Percentiles rank a stretch among this genome's conserved stretches.
Conservation (phyloP, 768 basidiomycete genomes). For the Ephemerocybe angulata region DNA sequence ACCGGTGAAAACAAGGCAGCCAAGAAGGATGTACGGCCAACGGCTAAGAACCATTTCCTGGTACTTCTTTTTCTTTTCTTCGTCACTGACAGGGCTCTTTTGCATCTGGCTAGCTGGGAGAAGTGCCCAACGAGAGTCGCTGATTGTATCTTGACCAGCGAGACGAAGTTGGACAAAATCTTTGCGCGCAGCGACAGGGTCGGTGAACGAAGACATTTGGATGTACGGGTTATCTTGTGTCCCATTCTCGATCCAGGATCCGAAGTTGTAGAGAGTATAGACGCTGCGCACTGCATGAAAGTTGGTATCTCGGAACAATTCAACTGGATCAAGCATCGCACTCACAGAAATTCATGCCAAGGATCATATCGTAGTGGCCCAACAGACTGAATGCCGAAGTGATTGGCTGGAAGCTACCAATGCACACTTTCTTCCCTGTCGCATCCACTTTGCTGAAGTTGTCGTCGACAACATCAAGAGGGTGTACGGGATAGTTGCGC, state of each 20-base stretch:
- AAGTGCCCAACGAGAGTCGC: constrained; percentile 51
- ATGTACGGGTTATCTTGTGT: constrained; percentile 57
- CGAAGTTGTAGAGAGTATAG: constrained; percentile 71
- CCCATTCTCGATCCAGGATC: constrained; percentile 55
- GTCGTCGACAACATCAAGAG: constrained; percentile 62
- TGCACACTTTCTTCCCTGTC: constrained; percentile 33
- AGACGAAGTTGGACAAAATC: constrained; percentile 67
- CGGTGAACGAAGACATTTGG: constrained; percentile 62
- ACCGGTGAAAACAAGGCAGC: constrained; percentile 50
- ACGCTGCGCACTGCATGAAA: constrained; percentile 62
- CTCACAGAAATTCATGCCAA: constrained; percentile 79
- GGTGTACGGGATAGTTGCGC: constrained; percentile 64
- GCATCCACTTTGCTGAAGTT: constrained; percentile 50
- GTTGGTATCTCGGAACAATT: constrained; percentile 11
- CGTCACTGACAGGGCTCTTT: constrained; percentile 58
- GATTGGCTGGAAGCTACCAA: constrained; percentile 79
- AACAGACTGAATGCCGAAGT: constrained; percentile 74
- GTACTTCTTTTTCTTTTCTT: constrained; percentile 64
- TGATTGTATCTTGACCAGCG: constrained; percentile 54
- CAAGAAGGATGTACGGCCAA: constrained; percentile 70
- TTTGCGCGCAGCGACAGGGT: constrained; percentile 47
- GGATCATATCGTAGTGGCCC: constrained; percentile 77
- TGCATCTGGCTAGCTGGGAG: constrained; percentile 57
- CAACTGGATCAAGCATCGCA: constrained; percentile 1
- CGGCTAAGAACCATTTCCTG: constrained; percentile 62